Percentiles rank a stretch among this genome's conserved stretches.
Conservation (phyloP, 2,329 filamentous ascomycete species). For the Niveomyces coronatus region DNA sequence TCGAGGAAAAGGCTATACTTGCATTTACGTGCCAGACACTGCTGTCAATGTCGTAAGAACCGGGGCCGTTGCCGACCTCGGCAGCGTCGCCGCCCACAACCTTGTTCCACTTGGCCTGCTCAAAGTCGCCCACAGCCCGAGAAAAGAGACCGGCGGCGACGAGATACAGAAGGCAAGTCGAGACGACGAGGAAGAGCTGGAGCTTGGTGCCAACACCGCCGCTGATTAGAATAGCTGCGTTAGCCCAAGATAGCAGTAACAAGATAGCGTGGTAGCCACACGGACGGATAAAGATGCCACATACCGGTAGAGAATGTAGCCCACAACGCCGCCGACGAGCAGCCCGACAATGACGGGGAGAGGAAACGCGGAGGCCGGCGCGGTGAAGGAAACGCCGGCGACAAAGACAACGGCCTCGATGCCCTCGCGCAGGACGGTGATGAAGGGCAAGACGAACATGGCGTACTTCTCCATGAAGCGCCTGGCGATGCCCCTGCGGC, state of each 20-base stretch:
- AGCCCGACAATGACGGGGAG: constrained; percentile 66
- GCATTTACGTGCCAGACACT: constrained; percentile 78
- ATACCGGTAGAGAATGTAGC: constrained; percentile 70
- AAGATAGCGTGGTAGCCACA: not conserved
- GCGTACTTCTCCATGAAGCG: constrained; percentile 64
- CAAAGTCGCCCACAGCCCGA: constrained; percentile 63
- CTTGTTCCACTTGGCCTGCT: constrained; percentile 59
- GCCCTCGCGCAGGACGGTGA: constrained; percentile 79
- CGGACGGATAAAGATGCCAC: constrained; percentile 18
- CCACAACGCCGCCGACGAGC: constrained; percentile 53
- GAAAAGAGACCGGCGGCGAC: constrained; percentile 77
- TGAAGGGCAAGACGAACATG: constrained; percentile 78
- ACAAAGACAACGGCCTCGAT: constrained; percentile 82
- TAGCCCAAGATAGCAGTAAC: not conserved
- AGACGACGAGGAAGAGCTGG: constrained; percentile 71
- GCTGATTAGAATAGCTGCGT: constrained; percentile 17
- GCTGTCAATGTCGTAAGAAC: constrained; percentile 68
- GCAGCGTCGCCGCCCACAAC: constrained; percentile 47
- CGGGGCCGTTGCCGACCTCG: constrained; percentile 48
- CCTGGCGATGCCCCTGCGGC: constrained; percentile 39
- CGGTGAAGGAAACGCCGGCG: constrained; percentile 68
- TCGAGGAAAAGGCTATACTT: constrained; percentile 22
- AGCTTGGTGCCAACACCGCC: constrained; percentile 32
- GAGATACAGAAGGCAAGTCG: constrained; percentile 75
- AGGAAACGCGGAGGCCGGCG: constrained; percentile 67